A percentile compares a stretch with the other conserved stretches of the same genome.
phyloP scores from a whole-genome alignment of 2,329 filamentous ascomycete species.

The Calonectria multiphialidica region DNA sequence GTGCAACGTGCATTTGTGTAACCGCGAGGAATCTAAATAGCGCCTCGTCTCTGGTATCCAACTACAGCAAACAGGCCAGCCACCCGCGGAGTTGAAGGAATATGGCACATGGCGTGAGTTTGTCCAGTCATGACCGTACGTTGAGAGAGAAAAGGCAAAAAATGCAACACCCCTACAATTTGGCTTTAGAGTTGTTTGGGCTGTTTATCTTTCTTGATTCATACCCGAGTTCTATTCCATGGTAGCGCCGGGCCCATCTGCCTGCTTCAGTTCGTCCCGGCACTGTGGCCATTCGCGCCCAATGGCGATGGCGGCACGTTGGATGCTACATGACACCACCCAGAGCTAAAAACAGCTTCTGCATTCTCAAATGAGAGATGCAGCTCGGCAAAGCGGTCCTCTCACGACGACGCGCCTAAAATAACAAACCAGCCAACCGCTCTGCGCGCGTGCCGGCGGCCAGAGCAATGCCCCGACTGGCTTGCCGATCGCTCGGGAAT shows the following conservation, averaged over 20 bases:
- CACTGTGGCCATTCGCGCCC: neutral
- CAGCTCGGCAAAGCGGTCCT: neutral
- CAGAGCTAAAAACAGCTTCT: neutral
- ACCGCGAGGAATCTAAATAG: neutral
- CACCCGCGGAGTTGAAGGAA: neutral
- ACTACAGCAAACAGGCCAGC: neutral
- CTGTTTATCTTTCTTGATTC: too few species aligned
- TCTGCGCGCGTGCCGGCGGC: constrained; percentile 32
- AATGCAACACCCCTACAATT: too few species aligned
- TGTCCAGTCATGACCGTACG: too few species aligned
- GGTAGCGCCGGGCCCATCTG: neutral
- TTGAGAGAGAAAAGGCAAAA: too few species aligned
- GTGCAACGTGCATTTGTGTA: constrained; percentile 3
- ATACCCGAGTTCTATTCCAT: neutral
- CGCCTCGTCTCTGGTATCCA: neutral
- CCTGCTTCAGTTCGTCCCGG: neutral
- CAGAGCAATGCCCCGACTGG: constrained; percentile 23
- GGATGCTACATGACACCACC: neutral
- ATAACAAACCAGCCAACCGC: constrained; percentile 28
- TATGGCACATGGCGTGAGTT: too few species aligned
- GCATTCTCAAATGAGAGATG: neutral
- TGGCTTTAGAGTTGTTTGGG: too few species aligned
- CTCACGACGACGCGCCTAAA: constrained; percentile 35
- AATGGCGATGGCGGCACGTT: neutral
- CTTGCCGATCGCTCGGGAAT: neutral